These are phyloP conservation scores for Penicillium fuscoglaucum DNA, from an alignment of 2,329 filamentous ascomycete genomes.

Conservation along the genomic window DNA sequence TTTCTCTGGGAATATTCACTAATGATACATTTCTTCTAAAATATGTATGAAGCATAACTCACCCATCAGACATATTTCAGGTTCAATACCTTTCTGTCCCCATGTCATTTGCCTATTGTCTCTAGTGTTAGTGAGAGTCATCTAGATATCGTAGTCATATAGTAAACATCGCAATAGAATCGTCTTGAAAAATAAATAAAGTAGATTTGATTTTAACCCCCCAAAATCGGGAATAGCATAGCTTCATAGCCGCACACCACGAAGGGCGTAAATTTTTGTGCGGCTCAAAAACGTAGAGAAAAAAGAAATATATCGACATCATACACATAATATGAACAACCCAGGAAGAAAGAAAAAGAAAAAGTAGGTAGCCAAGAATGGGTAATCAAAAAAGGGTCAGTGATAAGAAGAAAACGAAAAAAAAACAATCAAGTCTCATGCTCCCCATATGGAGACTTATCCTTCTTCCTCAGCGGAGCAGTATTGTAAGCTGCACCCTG, in stretches of 20 bases:
- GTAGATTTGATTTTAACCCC: not conserved
- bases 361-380: not conserved
- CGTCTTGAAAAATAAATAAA: not conserved
- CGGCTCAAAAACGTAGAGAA: not conserved
- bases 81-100: not conserved
- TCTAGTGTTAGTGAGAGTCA: not conserved
- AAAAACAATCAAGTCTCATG: not conserved
- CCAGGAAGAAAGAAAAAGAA: not conserved
- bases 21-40: not conserved
- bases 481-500: constrained; percentile 1
- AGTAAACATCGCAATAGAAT: no score
- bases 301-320: not conserved
- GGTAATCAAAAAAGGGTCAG: not conserved
- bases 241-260: constrained; percentile 1
- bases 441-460: constrained; percentile 9
- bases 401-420: not conserved
- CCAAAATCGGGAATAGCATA: not conserved
- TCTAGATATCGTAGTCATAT: not conserved
- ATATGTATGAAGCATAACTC: not conserved
- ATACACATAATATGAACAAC: constrained; percentile 6
- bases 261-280: not conserved
- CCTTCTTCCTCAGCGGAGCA: constrained; percentile 2
- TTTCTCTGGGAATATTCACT: not conserved
- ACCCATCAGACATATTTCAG: no score
- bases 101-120: not conserved